Evolutionary conservation across 805 yeast genomes (phyloP), one percentile per base, ranked within the genome.

Genomic region (Saccharomyces kudriavzevii): DNA sequence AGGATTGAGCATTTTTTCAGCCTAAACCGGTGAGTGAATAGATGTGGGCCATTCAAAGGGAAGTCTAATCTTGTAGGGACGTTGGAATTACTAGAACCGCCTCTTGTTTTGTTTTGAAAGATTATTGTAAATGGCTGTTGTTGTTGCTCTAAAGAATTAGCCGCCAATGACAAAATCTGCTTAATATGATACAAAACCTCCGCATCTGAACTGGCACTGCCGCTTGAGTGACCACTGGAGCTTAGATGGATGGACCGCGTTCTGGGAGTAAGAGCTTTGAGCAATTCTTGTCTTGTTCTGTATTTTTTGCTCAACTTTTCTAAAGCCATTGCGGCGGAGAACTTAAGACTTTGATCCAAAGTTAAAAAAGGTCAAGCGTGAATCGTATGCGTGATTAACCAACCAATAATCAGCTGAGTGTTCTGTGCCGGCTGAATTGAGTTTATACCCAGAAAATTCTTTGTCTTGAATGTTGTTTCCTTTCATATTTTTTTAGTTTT

Each of bases 141-240:
- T 10, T 61, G 65, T 43, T 64, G 63, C 43, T 63, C 62, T 1
- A 64, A 40, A 5, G 67, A 61, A 45, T 59, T 57, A 48, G 53
- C 51, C 10, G 53, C 27, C 52, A 65, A 35, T 0, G 60, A 59
- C 11, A 65, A 35, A 2, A 62, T 52, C 6, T 56, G 49, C n/a
- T 57, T 56, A 28, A 59, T 56, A 22, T 51, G 52, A 10, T 5
- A 6, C 20, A 60, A 26, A 6, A 29, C 31, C 20, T 35, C 43
- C 4, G 43, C 43, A 9, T 35, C 8, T 17, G 43, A 35, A 35
- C 43, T 8, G 8, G 43, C 13, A 17, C 22, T 35, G 8, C 22
- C 43, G 4, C 8, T 35, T 5, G 43, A 35, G 22, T 35, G 24
- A 17, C 26, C n/a, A 8, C 28, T 29, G 0, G 50, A 26, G 26